Percentiles rank a stretch among this genome's conserved stretches.
Evolutionary conservation across 1,139 yeast species (phyloP).

Genomic region (Taphrina flavorubra): DNA sequence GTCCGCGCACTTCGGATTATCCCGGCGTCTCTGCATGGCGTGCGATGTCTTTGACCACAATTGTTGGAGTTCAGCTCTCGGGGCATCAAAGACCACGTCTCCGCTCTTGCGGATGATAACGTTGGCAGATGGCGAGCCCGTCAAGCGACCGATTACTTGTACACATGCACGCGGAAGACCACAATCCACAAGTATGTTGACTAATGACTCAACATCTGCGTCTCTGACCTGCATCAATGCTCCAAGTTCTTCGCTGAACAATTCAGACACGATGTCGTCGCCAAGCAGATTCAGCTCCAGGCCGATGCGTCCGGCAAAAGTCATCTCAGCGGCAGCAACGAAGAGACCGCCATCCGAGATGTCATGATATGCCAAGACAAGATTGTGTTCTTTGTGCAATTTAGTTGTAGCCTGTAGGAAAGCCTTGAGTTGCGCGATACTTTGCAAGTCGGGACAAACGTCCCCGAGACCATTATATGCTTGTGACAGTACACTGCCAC

Average conservation of each 20-base stretch:
- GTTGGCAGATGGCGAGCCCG: constrained; percentile 58
- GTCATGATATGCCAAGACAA: constrained; percentile 91
- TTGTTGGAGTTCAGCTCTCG: constrained; percentile 77
- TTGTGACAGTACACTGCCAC: constrained; percentile 95
- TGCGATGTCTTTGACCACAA: constrained; percentile 89
- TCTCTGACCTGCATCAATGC: constrained; percentile 87
- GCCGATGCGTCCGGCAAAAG: constrained; percentile 94
- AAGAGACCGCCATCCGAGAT: constrained; percentile 96
- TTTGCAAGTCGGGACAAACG: constrained; percentile 81
- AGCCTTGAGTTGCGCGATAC: constrained; percentile 64
- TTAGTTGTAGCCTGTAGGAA: constrained; percentile 72
- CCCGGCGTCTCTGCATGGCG: constrained; percentile 88
- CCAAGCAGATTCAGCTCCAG: constrained; percentile 56
- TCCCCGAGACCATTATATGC: constrained; percentile 87
- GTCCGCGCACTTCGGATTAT: constrained; percentile 86
- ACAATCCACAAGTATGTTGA: constrained; percentile 59
- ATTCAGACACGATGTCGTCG: constrained; percentile 50
- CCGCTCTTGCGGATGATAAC: constrained; percentile 60
- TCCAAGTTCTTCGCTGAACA: constrained; percentile 94
- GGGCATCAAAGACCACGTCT: constrained; percentile 57
- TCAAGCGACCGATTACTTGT: constrained; percentile 70
- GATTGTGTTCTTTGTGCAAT: constrained; percentile 67
- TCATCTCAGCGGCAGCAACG: constrained; percentile 89
- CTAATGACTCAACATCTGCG: constrained; percentile 62
- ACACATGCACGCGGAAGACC: constrained; percentile 66